phyloP scores from a whole-genome alignment of 768 basidiomycete genomes.

The Naganishia kalamii region DNA sequence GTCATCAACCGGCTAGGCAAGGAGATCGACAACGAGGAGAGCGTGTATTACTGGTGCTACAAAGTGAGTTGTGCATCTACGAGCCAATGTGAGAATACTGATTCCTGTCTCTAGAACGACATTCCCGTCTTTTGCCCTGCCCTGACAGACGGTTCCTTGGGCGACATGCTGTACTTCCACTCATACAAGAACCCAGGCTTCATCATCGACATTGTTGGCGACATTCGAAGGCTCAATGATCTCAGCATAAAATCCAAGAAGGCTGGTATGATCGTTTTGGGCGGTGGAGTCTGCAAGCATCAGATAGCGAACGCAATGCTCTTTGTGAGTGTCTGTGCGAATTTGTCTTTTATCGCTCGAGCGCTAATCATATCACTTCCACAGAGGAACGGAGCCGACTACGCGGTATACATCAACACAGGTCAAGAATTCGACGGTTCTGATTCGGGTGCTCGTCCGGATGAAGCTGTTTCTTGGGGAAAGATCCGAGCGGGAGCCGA shows the following conservation, averaged over 20 bases:
- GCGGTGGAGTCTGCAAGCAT: constrained; percentile 97
- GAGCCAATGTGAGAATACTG: neutral
- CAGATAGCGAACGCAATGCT: constrained; percentile 99
- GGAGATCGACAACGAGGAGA: constrained; percentile 94
- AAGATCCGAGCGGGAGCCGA: constrained; percentile 75
- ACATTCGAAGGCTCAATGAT: constrained; percentile 88
- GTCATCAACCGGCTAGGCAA: constrained; percentile 91
- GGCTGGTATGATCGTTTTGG: constrained; percentile 96
- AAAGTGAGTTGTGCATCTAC: constrained; percentile 60
- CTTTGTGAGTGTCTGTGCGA: constrained; percentile 58
- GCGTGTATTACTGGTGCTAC: constrained; percentile 98
- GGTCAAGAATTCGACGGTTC: constrained; percentile 99
- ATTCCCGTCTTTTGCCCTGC: constrained; percentile 99
- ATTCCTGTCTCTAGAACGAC: constrained; percentile 62
- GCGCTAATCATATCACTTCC: constrained; percentile 18
- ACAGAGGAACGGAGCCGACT: constrained; percentile 96
- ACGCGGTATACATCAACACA: constrained; percentile 94
- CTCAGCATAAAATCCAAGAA: constrained; percentile 75
- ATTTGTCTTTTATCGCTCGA: neutral
- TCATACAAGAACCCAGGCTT: constrained; percentile 82
- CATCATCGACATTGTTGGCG: constrained; percentile 84
- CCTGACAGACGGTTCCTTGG: constrained; percentile 92
- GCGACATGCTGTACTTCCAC: constrained; percentile 99
- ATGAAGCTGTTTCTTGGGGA: constrained; percentile 97
- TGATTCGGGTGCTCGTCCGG: constrained; percentile 91